Evolutionary conservation across 2,329 filamentous ascomycete species (phyloP), one percentile per base, ranked within the genome.

Genomic region (Coniella lustricola): DNA sequence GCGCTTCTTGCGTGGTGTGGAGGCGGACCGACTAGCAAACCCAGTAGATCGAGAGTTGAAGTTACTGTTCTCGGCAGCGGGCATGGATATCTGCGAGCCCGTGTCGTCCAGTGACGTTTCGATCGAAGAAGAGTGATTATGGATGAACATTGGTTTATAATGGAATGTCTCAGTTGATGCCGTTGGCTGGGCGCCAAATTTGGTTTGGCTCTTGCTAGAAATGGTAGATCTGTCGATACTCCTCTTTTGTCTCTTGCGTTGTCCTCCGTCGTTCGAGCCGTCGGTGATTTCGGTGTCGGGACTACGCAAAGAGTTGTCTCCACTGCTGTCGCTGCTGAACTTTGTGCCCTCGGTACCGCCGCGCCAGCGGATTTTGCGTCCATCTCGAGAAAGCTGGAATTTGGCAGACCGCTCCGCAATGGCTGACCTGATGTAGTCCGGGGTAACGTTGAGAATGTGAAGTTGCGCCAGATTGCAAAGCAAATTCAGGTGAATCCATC

Each of bases 401-500:
- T 85, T 86, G 17, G 77, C 76, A 57, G 87, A 91, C 55, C 82
- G 77, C 43, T 85, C 80, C 0, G 72, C 69, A 1, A 94, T 73
- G 0, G 89, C 85, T 32, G 78, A 77, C 50, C 85, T 82, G 34
- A 93, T 81, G 57, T 91, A 91, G 22, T 84, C 81, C 0, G 83
- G 75, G 0, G 88, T 90, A 1, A 94, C 87, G 50, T 89, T 90
- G 56, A 93, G 75, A 0, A 90, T 91, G 58, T 94, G 88, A 16
- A 94, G 69, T 64, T 94, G 88, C 0, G 89, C 88, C 71, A 94
- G 77, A 59, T 85, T 90, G 60, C 84, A 82, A 1, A 94, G 72
- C 1, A 94, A 67, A 56, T 93, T 93, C 7, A 93, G 68, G 57
- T 90, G 91, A 0, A 91, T 81, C 87, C 87, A 93, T 4, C 86